phyloP scores from a whole-genome alignment of 176 grass and related monocot species.

The Oryza coarctata region DNA sequence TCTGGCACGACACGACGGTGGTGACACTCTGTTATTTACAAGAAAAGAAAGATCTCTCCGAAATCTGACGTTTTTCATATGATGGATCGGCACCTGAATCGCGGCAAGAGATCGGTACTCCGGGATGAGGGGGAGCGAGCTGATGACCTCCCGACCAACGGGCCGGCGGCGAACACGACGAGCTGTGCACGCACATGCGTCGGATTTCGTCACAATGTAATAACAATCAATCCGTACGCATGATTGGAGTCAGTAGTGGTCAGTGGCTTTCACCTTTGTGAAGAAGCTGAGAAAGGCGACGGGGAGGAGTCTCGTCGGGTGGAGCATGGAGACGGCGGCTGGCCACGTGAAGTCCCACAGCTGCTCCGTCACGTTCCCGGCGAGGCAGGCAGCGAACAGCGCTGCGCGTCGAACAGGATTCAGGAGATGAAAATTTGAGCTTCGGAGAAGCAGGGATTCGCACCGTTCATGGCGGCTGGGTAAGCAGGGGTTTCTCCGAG shows the following conservation, averaged over 20 bases:
- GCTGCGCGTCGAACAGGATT: background rate
- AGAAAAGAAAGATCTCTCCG: background rate
- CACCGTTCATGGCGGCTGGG: constrained; percentile 48
- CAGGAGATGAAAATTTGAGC: background rate
- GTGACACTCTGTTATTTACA: background rate
- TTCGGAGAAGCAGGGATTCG: background rate
- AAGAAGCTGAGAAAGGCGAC: constrained; percentile 65
- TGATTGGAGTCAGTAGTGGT: background rate
- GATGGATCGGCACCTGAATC: constrained; percentile 38
- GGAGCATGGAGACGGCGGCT: constrained; percentile 55
- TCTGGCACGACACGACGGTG: constrained; percentile 30
- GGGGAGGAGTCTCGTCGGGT: constrained; percentile 52
- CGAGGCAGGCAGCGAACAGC: constrained; percentile 53
- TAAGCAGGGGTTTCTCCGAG: constrained; percentile 18
- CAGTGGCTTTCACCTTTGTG: constrained; percentile 43
- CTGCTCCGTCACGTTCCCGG: constrained; percentile 54
- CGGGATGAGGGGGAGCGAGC: constrained; percentile 49
- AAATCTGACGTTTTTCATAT: background rate
- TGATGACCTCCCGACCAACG: constrained; percentile 55
- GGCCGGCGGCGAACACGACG: constrained; percentile 50
- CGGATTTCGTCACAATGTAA: background rate
- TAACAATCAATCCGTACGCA: background rate
- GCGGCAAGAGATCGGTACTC: constrained; percentile 39
- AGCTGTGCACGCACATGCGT: constrained; percentile 32
- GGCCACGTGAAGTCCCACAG: constrained; percentile 81